Percentiles rank a stretch among this genome's conserved stretches.
phyloP scores from a whole-genome alignment of 2,329 filamentous ascomycete genomes.

The Xylaria sp. region DNA sequence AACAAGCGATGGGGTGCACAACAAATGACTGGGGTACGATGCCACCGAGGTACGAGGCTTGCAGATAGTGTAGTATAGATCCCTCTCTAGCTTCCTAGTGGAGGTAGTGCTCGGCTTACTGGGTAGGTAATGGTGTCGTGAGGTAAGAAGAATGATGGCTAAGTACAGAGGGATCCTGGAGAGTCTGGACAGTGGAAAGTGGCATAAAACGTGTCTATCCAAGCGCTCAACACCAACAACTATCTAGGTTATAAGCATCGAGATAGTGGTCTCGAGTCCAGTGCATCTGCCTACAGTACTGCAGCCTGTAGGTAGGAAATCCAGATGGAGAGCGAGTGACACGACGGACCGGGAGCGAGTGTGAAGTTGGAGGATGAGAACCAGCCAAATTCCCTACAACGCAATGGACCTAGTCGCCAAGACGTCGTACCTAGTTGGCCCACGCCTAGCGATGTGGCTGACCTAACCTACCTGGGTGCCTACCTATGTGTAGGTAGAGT shows the following conservation, averaged over 20 bases:
- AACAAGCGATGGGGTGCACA: slow-evolving; percentile 2
- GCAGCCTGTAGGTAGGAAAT: slow-evolving; percentile 2
- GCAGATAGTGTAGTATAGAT: neutral
- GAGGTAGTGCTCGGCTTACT: neutral
- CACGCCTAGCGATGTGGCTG: slow-evolving; percentile 16
- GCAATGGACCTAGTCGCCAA: slow-evolving; percentile 17
- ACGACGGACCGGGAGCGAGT: neutral
- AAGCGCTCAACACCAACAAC: slow-evolving; percentile 25
- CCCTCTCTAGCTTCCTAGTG: neutral
- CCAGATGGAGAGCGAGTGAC: neutral
- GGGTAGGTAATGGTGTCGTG: slow-evolving; percentile 1
- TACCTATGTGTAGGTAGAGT: neutral
- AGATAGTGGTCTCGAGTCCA: neutral
- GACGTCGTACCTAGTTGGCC: slow-evolving; percentile 27
- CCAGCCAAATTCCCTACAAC: neutral
- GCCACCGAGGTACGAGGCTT: neutral
- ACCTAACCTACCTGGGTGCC: neutral
- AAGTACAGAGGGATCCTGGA: neutral
- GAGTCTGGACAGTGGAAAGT: neutral
- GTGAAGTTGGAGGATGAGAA: slow-evolving; percentile 25
- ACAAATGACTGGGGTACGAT: slow-evolving; percentile 6
- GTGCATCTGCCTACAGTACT: neutral
- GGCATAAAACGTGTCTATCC: slow-evolving; percentile 20
- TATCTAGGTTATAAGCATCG: slow-evolving; percentile 14
- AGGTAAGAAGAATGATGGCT: neutral